A percentile compares a stretch with the other conserved stretches of the same genome.
These are phyloP conservation scores for Epithele typhae DNA, from an alignment of 768 basidiomycete species.

Conservation along the genomic window DNA sequence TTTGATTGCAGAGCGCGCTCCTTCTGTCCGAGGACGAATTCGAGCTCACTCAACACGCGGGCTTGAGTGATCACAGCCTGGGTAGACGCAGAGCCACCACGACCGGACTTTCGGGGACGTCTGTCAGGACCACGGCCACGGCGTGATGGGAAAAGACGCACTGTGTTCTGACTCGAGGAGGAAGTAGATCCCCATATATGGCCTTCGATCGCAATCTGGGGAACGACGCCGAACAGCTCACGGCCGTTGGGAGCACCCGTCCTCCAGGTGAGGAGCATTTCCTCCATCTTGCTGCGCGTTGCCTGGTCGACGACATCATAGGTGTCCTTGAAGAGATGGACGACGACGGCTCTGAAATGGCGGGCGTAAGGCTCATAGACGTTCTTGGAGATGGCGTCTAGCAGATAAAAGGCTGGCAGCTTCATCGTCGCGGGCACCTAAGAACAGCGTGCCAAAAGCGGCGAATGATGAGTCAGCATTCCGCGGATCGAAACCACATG, in stretches of 20 bases:
- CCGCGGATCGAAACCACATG: slow-evolving; percentile 26
- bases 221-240: slow-evolving; percentile 79
- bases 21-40: slow-evolving; percentile 78
- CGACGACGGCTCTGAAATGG: slow-evolving; percentile 78
- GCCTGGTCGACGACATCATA: slow-evolving; percentile 81
- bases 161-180: slow-evolving; percentile 35
- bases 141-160: slow-evolving; percentile 26
- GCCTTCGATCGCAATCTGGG: slow-evolving; percentile 81
- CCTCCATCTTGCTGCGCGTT: slow-evolving; percentile 94
- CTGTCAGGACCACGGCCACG: background rate
- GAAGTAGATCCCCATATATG: slow-evolving; percentile 81
- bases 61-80: slow-evolving; percentile 48
- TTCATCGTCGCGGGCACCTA: slow-evolving; percentile 90
- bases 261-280: slow-evolving; percentile 95
- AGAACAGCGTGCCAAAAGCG: slow-evolving; percentile 20
- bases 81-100: slow-evolving; percentile 29
- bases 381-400: slow-evolving; percentile 98
- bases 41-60: slow-evolving; percentile 80
- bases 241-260: slow-evolving; percentile 75
- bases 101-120: slow-evolving; percentile 7
- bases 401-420: slow-evolving; percentile 88
- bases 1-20: slow-evolving; percentile 68
- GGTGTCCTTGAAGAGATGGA: slow-evolving; percentile 80
- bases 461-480: slow-evolving; percentile 62
- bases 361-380: slow-evolving; percentile 89